Evolutionary conservation across 2,329 filamentous ascomycete genomes (phyloP).

Genomic region (Coleophoma crateriformis): DNA sequence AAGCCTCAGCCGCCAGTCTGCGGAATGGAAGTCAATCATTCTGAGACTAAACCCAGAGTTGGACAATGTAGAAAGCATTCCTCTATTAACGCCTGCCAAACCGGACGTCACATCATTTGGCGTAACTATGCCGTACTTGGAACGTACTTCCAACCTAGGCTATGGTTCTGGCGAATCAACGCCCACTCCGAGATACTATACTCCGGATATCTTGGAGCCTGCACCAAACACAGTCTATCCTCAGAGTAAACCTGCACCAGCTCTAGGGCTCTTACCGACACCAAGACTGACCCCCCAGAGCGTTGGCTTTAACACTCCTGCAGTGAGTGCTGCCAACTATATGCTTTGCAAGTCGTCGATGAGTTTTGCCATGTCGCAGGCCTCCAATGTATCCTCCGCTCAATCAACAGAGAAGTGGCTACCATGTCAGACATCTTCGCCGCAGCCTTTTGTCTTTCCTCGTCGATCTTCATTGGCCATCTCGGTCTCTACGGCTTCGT

Average conservation of each 20-base stretch:
- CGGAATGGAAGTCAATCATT: conserved; percentile 54
- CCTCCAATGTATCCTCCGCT: conserved; percentile 35
- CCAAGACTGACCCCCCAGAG: conserved; percentile 53
- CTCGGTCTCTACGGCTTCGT: conserved; percentile 57
- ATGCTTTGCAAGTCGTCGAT: conserved; percentile 50
- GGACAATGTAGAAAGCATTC: conserved; percentile 51
- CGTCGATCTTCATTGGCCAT: conserved; percentile 60
- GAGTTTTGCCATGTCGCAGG: conserved; percentile 55
- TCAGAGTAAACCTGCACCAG: conserved; percentile 42
- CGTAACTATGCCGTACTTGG: conserved; percentile 29
- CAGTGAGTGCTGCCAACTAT: conserved; percentile 47
- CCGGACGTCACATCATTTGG: conserved; percentile 15
- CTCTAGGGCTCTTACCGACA: conserved; percentile 51
- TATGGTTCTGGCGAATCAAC: conserved; percentile 34
- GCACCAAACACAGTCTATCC: conserved; percentile 35
- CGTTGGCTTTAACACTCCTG: conserved; percentile 53
- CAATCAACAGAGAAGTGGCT: conserved; percentile 51
- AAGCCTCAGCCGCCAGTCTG: conserved; percentile 18
- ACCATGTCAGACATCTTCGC: conserved; percentile 41
- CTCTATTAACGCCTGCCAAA: conserved; percentile 24
- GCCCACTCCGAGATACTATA: conserved; percentile 34
- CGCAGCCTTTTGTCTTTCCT: conserved; percentile 40
- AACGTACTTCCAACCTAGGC: conserved; percentile 27
- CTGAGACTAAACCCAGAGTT: conserved; percentile 50
- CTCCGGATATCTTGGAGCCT: conserved; percentile 46